Conservation (phyloP, 345 rosid genomes). For the Eutrema yunnanense region DNA sequence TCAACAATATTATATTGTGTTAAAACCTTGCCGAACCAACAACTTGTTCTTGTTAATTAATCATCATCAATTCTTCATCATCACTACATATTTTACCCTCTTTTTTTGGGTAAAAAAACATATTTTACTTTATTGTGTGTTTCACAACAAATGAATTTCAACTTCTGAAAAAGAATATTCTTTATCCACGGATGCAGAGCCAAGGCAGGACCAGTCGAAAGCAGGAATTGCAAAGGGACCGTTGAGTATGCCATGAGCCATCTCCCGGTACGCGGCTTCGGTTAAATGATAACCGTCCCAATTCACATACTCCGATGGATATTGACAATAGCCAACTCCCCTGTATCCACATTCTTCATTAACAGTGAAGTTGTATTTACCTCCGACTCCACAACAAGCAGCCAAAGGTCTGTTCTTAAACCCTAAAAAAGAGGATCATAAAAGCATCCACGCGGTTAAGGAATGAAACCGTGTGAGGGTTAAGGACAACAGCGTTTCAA, state of each 20-base stretch:
- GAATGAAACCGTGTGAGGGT: not conserved
- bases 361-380: slow-evolving; percentile 38
- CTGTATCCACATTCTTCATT: slow-evolving; percentile 20
- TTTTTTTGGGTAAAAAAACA: not conserved
- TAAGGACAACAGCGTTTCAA: not conserved
- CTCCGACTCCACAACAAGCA: slow-evolving; percentile 47
- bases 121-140: not conserved
- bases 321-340: slow-evolving; percentile 18
- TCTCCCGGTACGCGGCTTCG: slow-evolving; percentile 15
- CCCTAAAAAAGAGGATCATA: slow-evolving; percentile 14
- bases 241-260: slow-evolving; percentile 18
- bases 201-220: slow-evolving; percentile 23
- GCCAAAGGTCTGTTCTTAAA: slow-evolving; percentile 17
- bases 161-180: not conserved
- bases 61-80: not conserved
- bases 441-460: not conserved
- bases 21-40: not conserved
- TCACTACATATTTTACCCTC: not conserved
- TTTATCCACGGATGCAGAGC: not conserved
- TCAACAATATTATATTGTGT: not conserved
- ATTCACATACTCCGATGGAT: slow-evolving; percentile 34
- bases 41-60: not conserved
- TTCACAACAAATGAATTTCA: not conserved
- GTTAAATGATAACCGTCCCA: slow-evolving; percentile 50
- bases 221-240: slow-evolving; percentile 30